Evolutionary conservation across 73 alveolate genomes (phyloP), one percentile per base, ranked within the genome.

Genomic region (Tetrahymena elliotti): DNA sequence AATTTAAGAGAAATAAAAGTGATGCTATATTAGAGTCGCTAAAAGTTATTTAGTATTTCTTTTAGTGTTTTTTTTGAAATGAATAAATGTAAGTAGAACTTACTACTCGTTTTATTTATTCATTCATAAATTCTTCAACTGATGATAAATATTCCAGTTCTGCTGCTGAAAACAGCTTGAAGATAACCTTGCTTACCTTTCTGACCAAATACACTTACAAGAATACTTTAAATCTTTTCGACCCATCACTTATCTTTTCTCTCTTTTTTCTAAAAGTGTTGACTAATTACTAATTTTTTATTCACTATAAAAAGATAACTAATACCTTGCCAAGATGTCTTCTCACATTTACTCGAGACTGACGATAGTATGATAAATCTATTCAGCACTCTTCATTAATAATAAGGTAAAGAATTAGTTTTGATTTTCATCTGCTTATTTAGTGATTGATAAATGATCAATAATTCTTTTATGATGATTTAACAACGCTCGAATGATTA

Each of bases 81-180:
- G 88, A 68, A 68, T 68, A 31, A 68, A 68, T 68, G 33, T 68
- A 27, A 68, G 88, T 68, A 68, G 88, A 68, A 68, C 88, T 68
- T 68, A n/a, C 88, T 68, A 68, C 88, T 68, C n/a, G 10, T 68
- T 3, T n/a, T 27, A 68, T 18, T 27, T 68, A 68, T 31, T 68
- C 33, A 27, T 68, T 31, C 10, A 27, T 68, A 18, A 68, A 68
- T n/a, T 68, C 88, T 68, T 68, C 88, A 68, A 68, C 88, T 68
- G 88, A 68, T 68, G 88, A 68, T 68, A 68, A 68, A 68, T 68
- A 68, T 68, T 47, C 88, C 88, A 68, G 88, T 68, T 68, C 88
- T 68, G 88, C 88, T 68, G 88, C 88, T 68, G 88, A 68, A 68
- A 68, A 68, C 88, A 68, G 88, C 88, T 68, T 68, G 88, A 68